phyloP scores from a whole-genome alignment of 805 yeast species.

The Debaryomyces hansenii region DNA sequence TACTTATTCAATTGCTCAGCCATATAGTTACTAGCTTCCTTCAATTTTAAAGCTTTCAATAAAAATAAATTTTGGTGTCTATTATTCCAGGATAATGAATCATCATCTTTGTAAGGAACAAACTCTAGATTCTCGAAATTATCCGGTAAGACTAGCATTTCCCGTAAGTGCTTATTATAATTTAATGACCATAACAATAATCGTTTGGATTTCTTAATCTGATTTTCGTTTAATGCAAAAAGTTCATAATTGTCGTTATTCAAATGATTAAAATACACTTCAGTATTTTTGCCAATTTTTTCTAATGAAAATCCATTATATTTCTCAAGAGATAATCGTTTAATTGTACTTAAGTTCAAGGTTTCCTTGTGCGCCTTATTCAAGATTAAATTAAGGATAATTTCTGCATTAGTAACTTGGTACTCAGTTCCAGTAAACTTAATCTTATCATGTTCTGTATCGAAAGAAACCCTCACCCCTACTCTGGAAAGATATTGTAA shows the following conservation, averaged over 20 bases:
- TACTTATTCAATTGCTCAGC: slow-evolving; percentile 8
- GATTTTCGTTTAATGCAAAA: slow-evolving; percentile 25
- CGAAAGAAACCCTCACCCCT: slow-evolving; percentile 41
- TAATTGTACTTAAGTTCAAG: slow-evolving; percentile 32
- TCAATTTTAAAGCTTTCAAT: slow-evolving; percentile 4
- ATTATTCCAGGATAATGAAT: slow-evolving; percentile 32
- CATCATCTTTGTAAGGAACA: slow-evolving; percentile 31
- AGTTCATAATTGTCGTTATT: slow-evolving; percentile 29
- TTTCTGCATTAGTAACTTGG: slow-evolving; percentile 45
- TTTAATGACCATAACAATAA: slow-evolving; percentile 40
- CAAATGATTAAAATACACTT: slow-evolving; percentile 32
- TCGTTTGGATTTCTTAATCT: slow-evolving; percentile 35
- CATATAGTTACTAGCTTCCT: neutral
- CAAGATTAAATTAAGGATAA: slow-evolving; percentile 35
- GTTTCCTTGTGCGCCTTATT: slow-evolving; percentile 23
- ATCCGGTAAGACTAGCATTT: slow-evolving; percentile 17
- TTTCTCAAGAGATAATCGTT: slow-evolving; percentile 26
- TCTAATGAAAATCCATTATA: slow-evolving; percentile 24
- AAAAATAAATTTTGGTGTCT: slow-evolving; percentile 19
- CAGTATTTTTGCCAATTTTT: slow-evolving; percentile 30
- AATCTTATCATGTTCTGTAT: slow-evolving; percentile 24
- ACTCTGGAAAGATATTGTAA: slow-evolving; percentile 40
- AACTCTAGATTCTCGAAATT: slow-evolving; percentile 7
- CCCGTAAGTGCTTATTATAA: slow-evolving; percentile 26
- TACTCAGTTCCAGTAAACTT: slow-evolving; percentile 39